Evolutionary conservation across 106 monocot genomes (phyloP), one percentile per base, ranked within the genome.

Genomic region (Ottelia alismoides): DNA sequence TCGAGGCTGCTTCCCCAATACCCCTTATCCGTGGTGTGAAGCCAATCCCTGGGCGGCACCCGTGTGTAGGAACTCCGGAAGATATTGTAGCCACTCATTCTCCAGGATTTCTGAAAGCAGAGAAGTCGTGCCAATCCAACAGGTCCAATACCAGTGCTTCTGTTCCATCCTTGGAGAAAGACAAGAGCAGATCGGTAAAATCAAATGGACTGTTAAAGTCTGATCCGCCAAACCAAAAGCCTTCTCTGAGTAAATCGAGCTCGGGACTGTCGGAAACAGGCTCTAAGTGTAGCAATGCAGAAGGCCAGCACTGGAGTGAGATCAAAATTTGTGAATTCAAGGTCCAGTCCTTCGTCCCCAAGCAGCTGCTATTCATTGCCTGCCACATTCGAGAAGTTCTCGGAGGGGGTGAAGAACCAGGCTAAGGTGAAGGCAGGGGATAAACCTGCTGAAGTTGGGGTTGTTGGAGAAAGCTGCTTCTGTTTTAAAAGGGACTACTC

Each of bases 21-120:
- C 92, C 92, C 2, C 64, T 92, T 24, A 30, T 79, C 10, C 65
- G 63, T 47, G 86, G 92, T 25, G 71, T 86, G 27, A 78, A 50
- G 56, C 85, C 85, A 2, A 52, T 92, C 49, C 92, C 82, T 32
- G 92, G 92, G 0, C 76, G 92, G 7, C 92, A 92, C 60, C 76
- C 74, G 2, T 92, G 92, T 40, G 65, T 92, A 59, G 92, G 92
- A 17, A 79, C 49, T 22, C 92, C 92, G 17, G 76, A 78, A 28
- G 92, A 92, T 61, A 58, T 92, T 31, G 68, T 73, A 1, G 63
- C 82, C 24, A 71, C 85, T 10, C 55, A 55, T 10, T 49, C 67
- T 5, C 79, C 68, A n/a, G 48, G 58, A 27, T 77, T 85, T 22
- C 71, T 80, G 6, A 62, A 57, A 52, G 46, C 12, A 22, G 71